Evolutionary conservation across 2,329 filamentous ascomycete genomes (phyloP).

Genomic region (Fusarium sp.): DNA sequence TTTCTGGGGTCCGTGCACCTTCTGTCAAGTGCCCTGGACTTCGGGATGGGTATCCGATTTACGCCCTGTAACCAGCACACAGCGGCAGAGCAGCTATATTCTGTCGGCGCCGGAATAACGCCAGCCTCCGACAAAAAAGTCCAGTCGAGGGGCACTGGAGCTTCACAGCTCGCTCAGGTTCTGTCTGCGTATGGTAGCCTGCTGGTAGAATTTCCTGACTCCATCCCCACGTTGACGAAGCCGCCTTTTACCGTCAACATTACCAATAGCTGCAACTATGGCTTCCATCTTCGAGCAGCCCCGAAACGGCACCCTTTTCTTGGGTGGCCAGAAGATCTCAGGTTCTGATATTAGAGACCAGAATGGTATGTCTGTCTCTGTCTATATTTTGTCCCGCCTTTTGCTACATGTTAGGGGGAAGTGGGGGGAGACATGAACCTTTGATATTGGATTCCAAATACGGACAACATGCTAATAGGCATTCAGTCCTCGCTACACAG

Average conservation of each 20-base stretch:
- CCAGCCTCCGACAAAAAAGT: slow-evolving; percentile 43
- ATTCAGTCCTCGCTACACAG: slow-evolving; percentile 86
- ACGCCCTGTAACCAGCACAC: slow-evolving; percentile 1
- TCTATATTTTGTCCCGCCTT: slow-evolving; percentile 37
- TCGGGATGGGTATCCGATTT: slow-evolving; percentile 2
- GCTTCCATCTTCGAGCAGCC: slow-evolving; percentile 96
- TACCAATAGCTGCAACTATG: slow-evolving; percentile 64
- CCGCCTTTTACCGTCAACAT: slow-evolving; percentile 38
- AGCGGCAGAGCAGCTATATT: not conserved
- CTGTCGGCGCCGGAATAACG: slow-evolving; percentile 41
- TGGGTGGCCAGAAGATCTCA: slow-evolving; percentile 97
- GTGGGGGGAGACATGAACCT: slow-evolving; percentile 30
- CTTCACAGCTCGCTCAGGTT: slow-evolving; percentile 44
- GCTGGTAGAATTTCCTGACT: slow-evolving; percentile 46
- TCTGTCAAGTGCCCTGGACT: slow-evolving; percentile 31
- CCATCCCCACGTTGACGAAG: slow-evolving; percentile 40
- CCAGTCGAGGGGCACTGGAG: slow-evolving; percentile 40
- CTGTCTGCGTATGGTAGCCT: slow-evolving; percentile 35
- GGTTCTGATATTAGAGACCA: slow-evolving; percentile 96
- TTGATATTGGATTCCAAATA: slow-evolving; percentile 28
- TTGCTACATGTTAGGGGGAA: slow-evolving; percentile 38
- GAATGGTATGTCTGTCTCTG: slow-evolving; percentile 70
- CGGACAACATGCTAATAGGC: slow-evolving; percentile 24
- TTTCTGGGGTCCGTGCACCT: slow-evolving; percentile 33
- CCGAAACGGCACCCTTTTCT: slow-evolving; percentile 94